These are phyloP conservation scores for Salix viminalis DNA, from an alignment of 345 rosid species.

Conservation along the genomic window DNA sequence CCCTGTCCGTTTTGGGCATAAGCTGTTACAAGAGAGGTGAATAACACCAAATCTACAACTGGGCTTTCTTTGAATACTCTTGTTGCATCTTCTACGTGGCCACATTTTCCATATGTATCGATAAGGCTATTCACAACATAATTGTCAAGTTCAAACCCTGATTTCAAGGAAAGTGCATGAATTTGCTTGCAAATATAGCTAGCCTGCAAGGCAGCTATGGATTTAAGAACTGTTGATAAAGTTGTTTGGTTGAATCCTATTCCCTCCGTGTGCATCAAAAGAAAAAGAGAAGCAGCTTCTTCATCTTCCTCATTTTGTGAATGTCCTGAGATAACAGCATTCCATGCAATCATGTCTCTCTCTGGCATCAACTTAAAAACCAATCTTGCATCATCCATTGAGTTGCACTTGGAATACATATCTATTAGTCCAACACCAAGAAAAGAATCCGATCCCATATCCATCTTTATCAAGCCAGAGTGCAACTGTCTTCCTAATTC, in stretches of 20 bases:
- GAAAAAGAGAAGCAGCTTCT: slow-evolving; percentile 46
- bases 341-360: slow-evolving; percentile 55
- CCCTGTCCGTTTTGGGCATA: slow-evolving; percentile 57
- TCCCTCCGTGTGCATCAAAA: slow-evolving; percentile 30
- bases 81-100: slow-evolving; percentile 36
- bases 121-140: slow-evolving; percentile 51
- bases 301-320: slow-evolving; percentile 45
- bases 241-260: slow-evolving; percentile 55
- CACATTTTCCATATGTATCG: slow-evolving; percentile 59
- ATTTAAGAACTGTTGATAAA: slow-evolving; percentile 53
- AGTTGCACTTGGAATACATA: slow-evolving; percentile 47
- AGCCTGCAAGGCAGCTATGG: slow-evolving; percentile 38
- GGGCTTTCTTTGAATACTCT: slow-evolving; percentile 37
- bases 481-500: slow-evolving; percentile 50
- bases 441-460: slow-evolving; percentile 40
- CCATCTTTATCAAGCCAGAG: slow-evolving; percentile 41
- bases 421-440: slow-evolving; percentile 54
- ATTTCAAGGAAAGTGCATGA: slow-evolving; percentile 43
- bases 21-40: slow-evolving; percentile 52
- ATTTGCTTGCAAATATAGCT: slow-evolving; percentile 35
- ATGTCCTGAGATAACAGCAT: slow-evolving; percentile 52
- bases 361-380: slow-evolving; percentile 36
- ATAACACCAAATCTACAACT: slow-evolving; percentile 39
- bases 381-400: slow-evolving; percentile 37
- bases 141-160: slow-evolving; percentile 39